Base-by-base conservation (phyloP, 176 grass and related monocot species). In the Dendrocalamus sinicus region DNA sequence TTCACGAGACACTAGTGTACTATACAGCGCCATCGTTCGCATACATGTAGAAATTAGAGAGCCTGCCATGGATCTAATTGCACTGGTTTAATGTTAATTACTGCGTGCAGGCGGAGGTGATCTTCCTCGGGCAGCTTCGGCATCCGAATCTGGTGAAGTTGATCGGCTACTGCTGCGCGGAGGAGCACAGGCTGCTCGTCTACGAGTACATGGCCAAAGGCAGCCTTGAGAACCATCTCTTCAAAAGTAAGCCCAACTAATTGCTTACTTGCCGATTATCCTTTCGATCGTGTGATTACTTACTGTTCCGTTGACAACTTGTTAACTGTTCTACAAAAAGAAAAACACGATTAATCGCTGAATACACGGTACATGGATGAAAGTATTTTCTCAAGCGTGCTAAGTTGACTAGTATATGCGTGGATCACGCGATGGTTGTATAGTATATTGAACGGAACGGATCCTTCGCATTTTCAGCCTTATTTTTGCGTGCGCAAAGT, bases 161-260 rank as follows among this genome's bases (percentile, higher is more conserved):
- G 8, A 78, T 95, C n/a, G 93, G 93, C 0, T 95, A 95, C 85
- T 95, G 93, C 76, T 63, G 70, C 51, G 93, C 93, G 89, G 72
- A 91, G 5, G 91, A 95, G 67, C 86, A 95, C 77, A 37, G 93
- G 9, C 10, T 95, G 26, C 61, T 95, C 8, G 93, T 95, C 6
- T 95, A 95, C 39, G 93, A 95, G 91, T 95, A 91, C 70, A 92
- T 95, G 88, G 19, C 83, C 52, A 84, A 88, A 2, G 86, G 91
- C 2, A 95, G 93, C 87, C 82, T 95, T 24, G 93, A 95, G 76
- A 93, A 81, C 80, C 93, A 85, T 75, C 90, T 95, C 7, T 95
- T 95, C 77, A 93, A 80, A 81, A 93, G 93, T 95, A 84, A 77
- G 82, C 9, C 7, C 22, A 10, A 14, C 11, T 50, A 10, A 3